These are phyloP conservation scores for Xylaria sp. DNA, from an alignment of 2,329 filamentous ascomycete genomes.

Conservation along the genomic window DNA sequence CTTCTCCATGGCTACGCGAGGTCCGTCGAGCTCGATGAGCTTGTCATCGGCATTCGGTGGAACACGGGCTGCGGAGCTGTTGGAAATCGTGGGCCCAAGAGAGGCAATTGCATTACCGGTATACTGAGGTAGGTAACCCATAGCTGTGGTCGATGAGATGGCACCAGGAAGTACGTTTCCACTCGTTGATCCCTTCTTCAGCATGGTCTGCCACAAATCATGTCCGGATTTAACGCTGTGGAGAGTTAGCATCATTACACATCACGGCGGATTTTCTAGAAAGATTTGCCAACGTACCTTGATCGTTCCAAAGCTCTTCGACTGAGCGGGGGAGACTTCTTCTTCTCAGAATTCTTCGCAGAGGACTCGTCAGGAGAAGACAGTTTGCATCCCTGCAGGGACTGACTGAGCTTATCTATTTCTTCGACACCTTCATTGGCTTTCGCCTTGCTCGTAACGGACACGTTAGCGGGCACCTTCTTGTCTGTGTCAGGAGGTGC, in stretches of 20 bases:
- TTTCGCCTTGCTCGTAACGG: slow-evolving; percentile 1
- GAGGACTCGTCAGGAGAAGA: slow-evolving; percentile 21
- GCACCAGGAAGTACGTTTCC: slow-evolving; percentile 52
- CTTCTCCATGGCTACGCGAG: slow-evolving; percentile 42
- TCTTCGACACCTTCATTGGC: slow-evolving; percentile 15
- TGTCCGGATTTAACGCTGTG: slow-evolving; percentile 49
- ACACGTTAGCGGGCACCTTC: slow-evolving; percentile 15
- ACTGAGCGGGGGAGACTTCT: slow-evolving; percentile 25
- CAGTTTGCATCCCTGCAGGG: slow-evolving; percentile 18
- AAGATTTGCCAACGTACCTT: slow-evolving; percentile 35
- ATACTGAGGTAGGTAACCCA: slow-evolving; percentile 60
- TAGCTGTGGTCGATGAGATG: slow-evolving; percentile 59
- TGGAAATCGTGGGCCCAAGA: slow-evolving; percentile 50
- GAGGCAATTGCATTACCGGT: slow-evolving; percentile 58
- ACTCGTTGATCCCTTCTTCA: slow-evolving; percentile 59
- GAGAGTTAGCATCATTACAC: slow-evolving; percentile 15
- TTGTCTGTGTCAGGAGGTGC: slow-evolving; percentile 36
- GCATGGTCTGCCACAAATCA: slow-evolving; percentile 56
- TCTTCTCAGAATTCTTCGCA: slow-evolving; percentile 25
- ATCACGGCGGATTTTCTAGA: not conserved
- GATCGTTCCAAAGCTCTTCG: slow-evolving; percentile 39
- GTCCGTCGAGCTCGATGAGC: slow-evolving; percentile 31
- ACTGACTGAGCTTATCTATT: slow-evolving; percentile 19
- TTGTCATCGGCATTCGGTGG: slow-evolving; percentile 36
- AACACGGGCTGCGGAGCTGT: slow-evolving; percentile 41